Base-by-base conservation (phyloP, 192 early-diverging fungal genomes). In the Entophlyctis luteolus region DNA sequence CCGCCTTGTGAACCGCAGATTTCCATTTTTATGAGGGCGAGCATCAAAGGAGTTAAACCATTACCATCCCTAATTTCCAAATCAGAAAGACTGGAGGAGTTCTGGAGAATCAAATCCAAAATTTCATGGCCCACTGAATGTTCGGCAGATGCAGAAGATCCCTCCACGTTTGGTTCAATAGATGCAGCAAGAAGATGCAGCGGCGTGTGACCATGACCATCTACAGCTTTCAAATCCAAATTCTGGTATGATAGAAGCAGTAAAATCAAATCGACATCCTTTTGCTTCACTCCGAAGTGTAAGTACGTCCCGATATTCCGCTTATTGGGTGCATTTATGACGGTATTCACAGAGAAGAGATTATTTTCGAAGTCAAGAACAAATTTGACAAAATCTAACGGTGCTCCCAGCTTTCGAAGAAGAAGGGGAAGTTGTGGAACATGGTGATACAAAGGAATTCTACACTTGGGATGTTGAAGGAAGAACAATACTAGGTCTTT, bases 31-130 rank as follows among this genome's bases (percentile, higher is more conserved):
- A 57, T 28, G 18, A 31, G 29, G 18, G 55, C 55, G 34, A 34
- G 33, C 55, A 57, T 57, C 29, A 57, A 23, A 16, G 55, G 55
- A n/a, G 55, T 57, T 16, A 57, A 28, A 18, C 55, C 23, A 57
- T n/a, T 28, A 12, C 6, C 16, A 35, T 57, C 36, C 16, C 31
- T 28, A 1, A 12, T 8, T 12, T 42, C 39, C 8, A 42, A 12
- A 12, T 8, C 39, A 42, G 39, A 8, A 42, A 42, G 8, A 42
- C 10, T 42, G n/a, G 8, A n/a, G 8, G 39, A 42, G n/a, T 42
- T 42, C n/a, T 42, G 8, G n/a, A 42, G 39, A 12, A 42, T 8
- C 39, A 42, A 42, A 42, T 42, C n/a, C n/a, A 42, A n/a, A 42
- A 42, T 42, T 42, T 42, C 39, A 42, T 42, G 8, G n/a, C n/a